Evolutionary conservation across 345 rosid genomes (phyloP).

Genomic region (Nasturtium officinale): DNA sequence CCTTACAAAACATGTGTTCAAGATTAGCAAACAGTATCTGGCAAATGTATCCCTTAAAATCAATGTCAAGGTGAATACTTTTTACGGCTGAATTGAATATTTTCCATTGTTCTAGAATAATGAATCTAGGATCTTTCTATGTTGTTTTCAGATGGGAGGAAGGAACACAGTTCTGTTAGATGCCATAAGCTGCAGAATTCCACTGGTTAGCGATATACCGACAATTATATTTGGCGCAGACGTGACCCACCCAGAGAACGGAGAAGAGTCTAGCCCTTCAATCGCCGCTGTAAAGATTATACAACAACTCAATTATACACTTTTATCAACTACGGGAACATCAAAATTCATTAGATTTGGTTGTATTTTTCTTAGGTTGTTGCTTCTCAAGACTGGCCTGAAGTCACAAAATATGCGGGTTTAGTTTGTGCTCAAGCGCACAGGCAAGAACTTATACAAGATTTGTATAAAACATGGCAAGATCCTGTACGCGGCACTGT

Average conservation of each 20-base stretch:
- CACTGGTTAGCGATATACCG: constrained; percentile 94
- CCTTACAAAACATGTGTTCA: constrained; percentile 94
- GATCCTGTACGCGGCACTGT: constrained; percentile 96
- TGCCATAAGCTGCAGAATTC: constrained; percentile 96
- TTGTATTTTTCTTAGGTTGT: constrained; percentile 61
- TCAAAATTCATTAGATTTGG: not conserved
- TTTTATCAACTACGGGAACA: not conserved
- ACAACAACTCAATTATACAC: not conserved
- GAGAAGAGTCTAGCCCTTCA: constrained; percentile 98
- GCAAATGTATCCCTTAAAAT: constrained; percentile 96
- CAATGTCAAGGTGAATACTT: constrained; percentile 78
- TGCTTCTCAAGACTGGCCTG: constrained; percentile 99
- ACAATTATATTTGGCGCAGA: constrained; percentile 99
- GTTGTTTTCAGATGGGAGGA: constrained; percentile 88
- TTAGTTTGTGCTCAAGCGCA: constrained; percentile 99
- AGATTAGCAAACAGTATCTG: constrained; percentile 94
- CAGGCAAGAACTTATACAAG: constrained; percentile 97
- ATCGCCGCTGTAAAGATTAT: constrained; percentile 79
- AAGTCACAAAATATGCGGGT: constrained; percentile 98
- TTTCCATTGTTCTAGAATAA: not conserved
- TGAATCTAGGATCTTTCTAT: not conserved
- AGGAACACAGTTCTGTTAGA: constrained; percentile 96
- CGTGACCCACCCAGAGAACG: constrained; percentile 99
- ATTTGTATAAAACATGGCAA: constrained; percentile 97
- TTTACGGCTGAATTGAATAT: too few species aligned